A percentile compares a stretch with the other conserved stretches of the same genome.
phyloP scores from a whole-genome alignment of 225 moss, liverwort and hornwort genomes.

The Polytrichum formosum region DNA sequence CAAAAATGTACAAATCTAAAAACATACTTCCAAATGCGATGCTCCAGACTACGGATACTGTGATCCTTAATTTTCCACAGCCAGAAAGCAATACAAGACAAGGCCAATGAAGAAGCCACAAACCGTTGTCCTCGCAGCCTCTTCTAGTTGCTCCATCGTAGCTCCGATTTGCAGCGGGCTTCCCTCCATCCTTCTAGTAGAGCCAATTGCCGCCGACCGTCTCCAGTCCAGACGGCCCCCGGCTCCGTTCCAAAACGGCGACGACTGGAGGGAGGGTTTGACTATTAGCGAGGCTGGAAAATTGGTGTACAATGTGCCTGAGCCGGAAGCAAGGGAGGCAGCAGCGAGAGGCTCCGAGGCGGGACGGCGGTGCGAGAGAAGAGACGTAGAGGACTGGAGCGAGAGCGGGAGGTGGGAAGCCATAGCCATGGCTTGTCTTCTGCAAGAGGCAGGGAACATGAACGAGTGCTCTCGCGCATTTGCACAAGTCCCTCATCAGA shows the following conservation, averaged over 20 bases:
- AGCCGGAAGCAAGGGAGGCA: not conserved
- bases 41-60: too few species aligned
- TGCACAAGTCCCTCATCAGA: not conserved
- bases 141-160: constrained; percentile 32
- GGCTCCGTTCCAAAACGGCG: constrained; percentile 14
- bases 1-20: not conserved
- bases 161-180: constrained; percentile 17
- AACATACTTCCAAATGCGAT: too few species aligned
- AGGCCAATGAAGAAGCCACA: not conserved
- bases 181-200: constrained; percentile 15
- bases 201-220: not conserved
- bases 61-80: not conserved
- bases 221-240: constrained; percentile 8
- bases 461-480: not conserved
- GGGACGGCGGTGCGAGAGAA: constrained; percentile 3
- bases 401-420: constrained; percentile 31
- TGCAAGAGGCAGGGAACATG: constrained; percentile 14
- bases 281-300: too few species aligned
- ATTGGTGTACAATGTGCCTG: too few species aligned
- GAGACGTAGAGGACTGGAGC: constrained; percentile 4
- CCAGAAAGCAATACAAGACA: not conserved
- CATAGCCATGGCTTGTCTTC: constrained; percentile 27
- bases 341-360: constrained; percentile 2
- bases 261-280: too few species aligned
- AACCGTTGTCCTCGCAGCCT: constrained; percentile 49